Evolutionary conservation across 345 rosid species (phyloP).

Genomic region (Stellera chamaejasme): DNA sequence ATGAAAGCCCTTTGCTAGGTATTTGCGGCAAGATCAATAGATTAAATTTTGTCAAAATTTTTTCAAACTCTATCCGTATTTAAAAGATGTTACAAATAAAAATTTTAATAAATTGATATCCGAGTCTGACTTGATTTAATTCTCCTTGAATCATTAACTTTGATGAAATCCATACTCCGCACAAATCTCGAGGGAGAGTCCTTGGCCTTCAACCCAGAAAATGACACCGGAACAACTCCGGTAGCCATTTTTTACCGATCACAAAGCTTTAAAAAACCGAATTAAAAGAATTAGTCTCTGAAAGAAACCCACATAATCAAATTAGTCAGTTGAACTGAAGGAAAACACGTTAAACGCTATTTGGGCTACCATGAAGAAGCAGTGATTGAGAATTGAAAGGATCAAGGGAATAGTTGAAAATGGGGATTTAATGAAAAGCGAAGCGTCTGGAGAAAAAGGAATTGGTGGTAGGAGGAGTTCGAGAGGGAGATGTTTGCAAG

Average conservation of each 20-base stretch:
- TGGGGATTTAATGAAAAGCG: slow-evolving; percentile 10
- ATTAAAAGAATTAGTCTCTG: background rate
- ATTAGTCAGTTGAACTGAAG: no score
- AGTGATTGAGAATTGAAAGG: background rate
- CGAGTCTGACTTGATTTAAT: slow-evolving; percentile 37
- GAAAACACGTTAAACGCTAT: background rate
- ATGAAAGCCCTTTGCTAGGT: no score
- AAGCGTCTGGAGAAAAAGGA: slow-evolving; percentile 23
- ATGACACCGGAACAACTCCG: slow-evolving; percentile 64
- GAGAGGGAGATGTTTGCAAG: slow-evolving; percentile 24
- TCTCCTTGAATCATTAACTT: slow-evolving; percentile 51
- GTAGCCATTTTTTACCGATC: slow-evolving; percentile 43
- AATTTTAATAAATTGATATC: slow-evolving; percentile 11
- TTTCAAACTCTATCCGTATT: no score
- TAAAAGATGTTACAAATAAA: no score
- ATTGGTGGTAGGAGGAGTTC: slow-evolving; percentile 30
- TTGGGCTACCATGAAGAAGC: slow-evolving; percentile 11
- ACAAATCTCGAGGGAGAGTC: slow-evolving; percentile 54
- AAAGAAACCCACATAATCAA: background rate
- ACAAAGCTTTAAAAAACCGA: background rate
- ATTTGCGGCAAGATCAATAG: no score
- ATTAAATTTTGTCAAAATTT: no score
- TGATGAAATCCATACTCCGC: slow-evolving; percentile 52
- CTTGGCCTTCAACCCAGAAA: slow-evolving; percentile 50
- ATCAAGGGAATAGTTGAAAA: background rate